These are phyloP conservation scores for Tillandsia leiboldiana DNA, from an alignment of 176 grass and related monocot species.

Conservation along the genomic window DNA sequence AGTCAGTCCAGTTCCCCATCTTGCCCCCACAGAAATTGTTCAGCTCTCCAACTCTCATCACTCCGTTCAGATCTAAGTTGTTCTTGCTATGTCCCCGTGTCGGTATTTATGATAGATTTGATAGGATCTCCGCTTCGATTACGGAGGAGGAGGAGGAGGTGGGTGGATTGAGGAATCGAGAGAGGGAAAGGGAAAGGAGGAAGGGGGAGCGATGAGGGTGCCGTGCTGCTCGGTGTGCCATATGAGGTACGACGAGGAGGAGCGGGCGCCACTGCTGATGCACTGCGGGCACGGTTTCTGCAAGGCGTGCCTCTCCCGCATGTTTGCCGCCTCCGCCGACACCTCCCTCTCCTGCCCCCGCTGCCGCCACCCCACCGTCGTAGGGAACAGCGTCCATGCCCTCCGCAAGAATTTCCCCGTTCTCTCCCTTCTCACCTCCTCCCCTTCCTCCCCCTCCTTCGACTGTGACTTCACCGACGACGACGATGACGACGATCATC, in stretches of 20 bases:
- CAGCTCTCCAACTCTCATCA: no score
- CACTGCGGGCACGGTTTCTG: slow-evolving; percentile 99
- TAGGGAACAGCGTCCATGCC: slow-evolving; percentile 84
- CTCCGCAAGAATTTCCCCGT: slow-evolving; percentile 93
- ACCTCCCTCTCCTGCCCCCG: slow-evolving; percentile 69
- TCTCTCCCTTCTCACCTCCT: slow-evolving; percentile 62
- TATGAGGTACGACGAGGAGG: slow-evolving; percentile 82
- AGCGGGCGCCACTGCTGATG: slow-evolving; percentile 75
- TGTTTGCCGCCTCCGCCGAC: slow-evolving; percentile 54
- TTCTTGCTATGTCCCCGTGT: no score
- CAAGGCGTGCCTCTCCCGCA: slow-evolving; percentile 72
- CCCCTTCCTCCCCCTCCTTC: slow-evolving; percentile 68
- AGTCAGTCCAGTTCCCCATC: neutral
- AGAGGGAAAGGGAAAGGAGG: neutral
- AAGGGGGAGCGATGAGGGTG: slow-evolving; percentile 41
- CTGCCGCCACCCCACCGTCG: slow-evolving; percentile 74
- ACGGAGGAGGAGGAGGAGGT: no score
- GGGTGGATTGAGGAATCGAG: neutral
- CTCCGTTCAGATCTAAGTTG: no score
- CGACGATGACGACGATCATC: slow-evolving; percentile 28
- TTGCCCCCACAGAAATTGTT: no score
- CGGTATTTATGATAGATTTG: neutral
- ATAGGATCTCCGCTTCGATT: neutral
- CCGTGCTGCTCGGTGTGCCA: slow-evolving; percentile 93
- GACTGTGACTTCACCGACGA: slow-evolving; percentile 34